Conservation (phyloP, 352 stramenopile genomes). For the Globisporangium barbulae region DNA sequence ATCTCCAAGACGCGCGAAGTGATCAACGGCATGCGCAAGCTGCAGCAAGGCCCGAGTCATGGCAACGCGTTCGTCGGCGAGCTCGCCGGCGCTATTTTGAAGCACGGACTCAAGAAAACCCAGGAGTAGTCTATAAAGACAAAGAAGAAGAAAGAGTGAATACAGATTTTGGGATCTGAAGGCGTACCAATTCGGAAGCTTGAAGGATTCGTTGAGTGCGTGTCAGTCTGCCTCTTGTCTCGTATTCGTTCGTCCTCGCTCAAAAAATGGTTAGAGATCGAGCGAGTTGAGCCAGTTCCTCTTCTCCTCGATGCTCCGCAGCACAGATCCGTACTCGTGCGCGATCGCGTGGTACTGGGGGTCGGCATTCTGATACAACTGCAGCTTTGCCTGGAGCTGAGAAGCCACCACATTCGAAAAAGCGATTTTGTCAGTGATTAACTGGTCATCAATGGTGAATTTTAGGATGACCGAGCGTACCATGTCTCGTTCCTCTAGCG, state of each 20-base stretch:
- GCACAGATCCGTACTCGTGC: conserved; percentile 28
- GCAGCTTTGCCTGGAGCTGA: conserved; percentile 31
- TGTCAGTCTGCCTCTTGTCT: background rate
- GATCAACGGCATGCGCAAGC: conserved; percentile 89
- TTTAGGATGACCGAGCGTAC: background rate
- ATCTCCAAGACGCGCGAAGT: conserved; percentile 95
- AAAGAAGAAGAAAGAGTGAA: background rate
- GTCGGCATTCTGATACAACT: conserved; percentile 32
- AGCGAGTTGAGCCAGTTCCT: conserved; percentile 39
- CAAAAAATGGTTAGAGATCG: conserved; percentile 23
- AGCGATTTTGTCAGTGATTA: background rate
- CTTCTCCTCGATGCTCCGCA: conserved; percentile 38
- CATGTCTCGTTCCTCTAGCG: conserved; percentile 21
- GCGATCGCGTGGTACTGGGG: conserved; percentile 35
- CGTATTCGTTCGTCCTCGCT: background rate
- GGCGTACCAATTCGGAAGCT: background rate
- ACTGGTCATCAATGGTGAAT: background rate
- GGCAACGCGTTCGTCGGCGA: conserved; percentile 76
- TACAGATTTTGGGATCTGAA: conserved; percentile 1
- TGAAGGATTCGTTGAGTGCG: conserved; percentile 15
- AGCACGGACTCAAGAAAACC: conserved; percentile 64
- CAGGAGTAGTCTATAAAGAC: conserved; percentile 5
- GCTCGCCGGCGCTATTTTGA: conserved; percentile 63
- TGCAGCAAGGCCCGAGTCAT: conserved; percentile 58
- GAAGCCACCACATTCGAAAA: background rate